phyloP scores from a whole-genome alignment of 139 green algal genomes.

The Picochlorum sp. region DNA sequence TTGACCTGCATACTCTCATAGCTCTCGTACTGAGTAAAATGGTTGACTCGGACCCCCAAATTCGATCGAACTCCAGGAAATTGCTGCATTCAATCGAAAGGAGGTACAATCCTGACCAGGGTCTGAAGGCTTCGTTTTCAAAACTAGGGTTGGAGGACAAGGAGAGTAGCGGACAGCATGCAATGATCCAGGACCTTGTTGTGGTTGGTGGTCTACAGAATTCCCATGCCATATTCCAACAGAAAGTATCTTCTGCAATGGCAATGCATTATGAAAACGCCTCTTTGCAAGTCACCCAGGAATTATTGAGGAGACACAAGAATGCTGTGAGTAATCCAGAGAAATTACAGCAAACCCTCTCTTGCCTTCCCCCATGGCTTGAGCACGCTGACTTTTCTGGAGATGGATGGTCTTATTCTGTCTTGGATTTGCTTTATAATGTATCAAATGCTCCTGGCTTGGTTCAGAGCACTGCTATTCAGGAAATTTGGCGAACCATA shows the following conservation, averaged over 20 bases:
- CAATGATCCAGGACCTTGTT: constrained; percentile 17
- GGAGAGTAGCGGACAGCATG: neutral
- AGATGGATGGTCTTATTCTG: constrained; percentile 43
- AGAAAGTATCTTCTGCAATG: constrained; percentile 59
- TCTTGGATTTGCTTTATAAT: constrained; percentile 26
- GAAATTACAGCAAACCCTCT: constrained; percentile 39
- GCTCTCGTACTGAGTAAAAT: constrained; percentile 89
- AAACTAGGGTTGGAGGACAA: neutral
- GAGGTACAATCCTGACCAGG: neutral
- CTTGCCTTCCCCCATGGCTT: constrained; percentile 81
- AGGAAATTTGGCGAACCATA: constrained; percentile 76
- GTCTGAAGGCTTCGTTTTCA: neutral
- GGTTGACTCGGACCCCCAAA: constrained; percentile 52
- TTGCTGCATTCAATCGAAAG: constrained; percentile 65
- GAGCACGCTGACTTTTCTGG: constrained; percentile 69
- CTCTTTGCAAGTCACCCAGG: constrained; percentile 67
- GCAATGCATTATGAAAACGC: constrained; percentile 72
- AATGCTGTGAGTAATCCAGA: constrained; percentile 11
- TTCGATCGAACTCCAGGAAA: constrained; percentile 76
- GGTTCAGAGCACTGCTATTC: constrained; percentile 28
- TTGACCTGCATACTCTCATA: constrained; percentile 48
- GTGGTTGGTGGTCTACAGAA: constrained; percentile 69
- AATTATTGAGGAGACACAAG: constrained; percentile 58
- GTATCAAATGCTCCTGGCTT: constrained; percentile 6
- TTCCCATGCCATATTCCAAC: constrained; percentile 79